phyloP scores from a whole-genome alignment of 257 asterid species.

The Cinchona pubescens region DNA sequence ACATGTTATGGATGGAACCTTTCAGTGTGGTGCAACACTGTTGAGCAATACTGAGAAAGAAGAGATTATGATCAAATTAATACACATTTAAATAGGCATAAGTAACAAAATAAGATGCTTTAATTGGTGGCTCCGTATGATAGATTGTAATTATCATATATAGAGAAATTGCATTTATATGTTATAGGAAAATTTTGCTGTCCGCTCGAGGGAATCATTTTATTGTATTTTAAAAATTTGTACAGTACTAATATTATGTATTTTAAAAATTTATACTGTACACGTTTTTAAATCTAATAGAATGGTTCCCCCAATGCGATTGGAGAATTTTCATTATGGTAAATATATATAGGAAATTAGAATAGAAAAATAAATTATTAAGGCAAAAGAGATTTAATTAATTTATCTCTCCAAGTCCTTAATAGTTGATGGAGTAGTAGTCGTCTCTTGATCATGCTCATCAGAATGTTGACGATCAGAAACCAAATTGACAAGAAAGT shows the following conservation, averaged over 20 bases:
- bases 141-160: neutral
- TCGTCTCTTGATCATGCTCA: neutral
- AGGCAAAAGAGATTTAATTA: neutral
- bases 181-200: no score
- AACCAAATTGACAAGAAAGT: conserved; percentile 58
- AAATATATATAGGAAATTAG: neutral
- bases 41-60: no score
- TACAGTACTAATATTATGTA: no score
- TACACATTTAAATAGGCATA: neutral
- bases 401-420: conserved; percentile 15
- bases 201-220: no score
- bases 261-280: no score
- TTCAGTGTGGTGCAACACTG: neutral
- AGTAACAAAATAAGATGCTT: neutral
- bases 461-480: conserved; percentile 21
- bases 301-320: no score
- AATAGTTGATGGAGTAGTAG: neutral
- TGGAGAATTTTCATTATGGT: no score
- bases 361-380: neutral
- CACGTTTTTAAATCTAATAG: no score
- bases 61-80: neutral
- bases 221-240: no score
- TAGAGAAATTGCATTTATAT: no score
- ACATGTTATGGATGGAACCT: neutral
- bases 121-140: neutral